Conservation (phyloP, 2,329 filamentous ascomycete genomes). For the Penicillium oxalicum region DNA sequence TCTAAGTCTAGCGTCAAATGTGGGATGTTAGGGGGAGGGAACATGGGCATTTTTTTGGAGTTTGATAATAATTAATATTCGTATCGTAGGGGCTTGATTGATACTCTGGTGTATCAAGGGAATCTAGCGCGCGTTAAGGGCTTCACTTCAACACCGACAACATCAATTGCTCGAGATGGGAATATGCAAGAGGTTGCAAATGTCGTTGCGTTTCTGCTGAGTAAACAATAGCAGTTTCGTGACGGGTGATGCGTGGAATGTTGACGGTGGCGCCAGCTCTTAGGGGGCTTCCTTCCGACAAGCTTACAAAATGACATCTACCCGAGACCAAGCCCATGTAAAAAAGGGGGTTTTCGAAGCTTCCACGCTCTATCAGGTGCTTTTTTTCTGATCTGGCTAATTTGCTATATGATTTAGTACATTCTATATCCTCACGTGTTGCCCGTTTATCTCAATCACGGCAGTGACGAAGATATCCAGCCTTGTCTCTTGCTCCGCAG, state of each 20-base stretch:
- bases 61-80: neutral
- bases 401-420: too few relatives aligned
- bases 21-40: too few relatives aligned
- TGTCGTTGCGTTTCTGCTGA: slow-evolving; percentile 7
- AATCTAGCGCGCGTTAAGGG: neutral
- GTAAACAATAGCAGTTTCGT: slow-evolving; percentile 15
- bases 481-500: neutral
- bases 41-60: too few relatives aligned
- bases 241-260: slow-evolving; percentile 1
- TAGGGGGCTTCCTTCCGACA: neutral
- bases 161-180: neutral
- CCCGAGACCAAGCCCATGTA: neutral
- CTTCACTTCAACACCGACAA: neutral
- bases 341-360: too few relatives aligned
- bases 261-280: neutral
- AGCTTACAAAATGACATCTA: neutral
- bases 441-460: too few relatives aligned
- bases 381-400: too few relatives aligned
- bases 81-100: slow-evolving; percentile 16
- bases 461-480: neutral
- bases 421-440: too few relatives aligned
- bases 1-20: too few relatives aligned
- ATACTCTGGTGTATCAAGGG: neutral
- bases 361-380: too few relatives aligned
- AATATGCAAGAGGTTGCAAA: neutral